Base-by-base conservation (phyloP, 1,284 basidiomycete species). In the Apiotrichum akiyoshidainum region DNA sequence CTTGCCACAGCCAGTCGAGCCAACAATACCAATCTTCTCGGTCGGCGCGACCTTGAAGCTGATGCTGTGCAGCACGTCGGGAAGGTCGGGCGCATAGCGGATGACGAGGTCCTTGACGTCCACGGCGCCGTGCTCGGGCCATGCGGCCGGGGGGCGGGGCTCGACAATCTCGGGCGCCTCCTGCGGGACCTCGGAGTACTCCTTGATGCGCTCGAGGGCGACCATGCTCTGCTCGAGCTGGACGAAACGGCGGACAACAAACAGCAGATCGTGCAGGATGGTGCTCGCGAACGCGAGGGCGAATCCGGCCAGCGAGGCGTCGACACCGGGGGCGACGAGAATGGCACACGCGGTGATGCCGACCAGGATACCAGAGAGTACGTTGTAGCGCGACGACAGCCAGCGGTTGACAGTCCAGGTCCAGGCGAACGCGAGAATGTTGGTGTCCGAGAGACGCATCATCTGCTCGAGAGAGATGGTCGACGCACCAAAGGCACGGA, bases 141-240 rank as follows among this genome's bases (percentile, higher is more conserved):
- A 97, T 34, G 84, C 81, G 3, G 85, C 81, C 3, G 86, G 81
- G 14, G 93, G 92, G n/a, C 92, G 82, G 3, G 90, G 91, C 61
- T 95, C 90, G 40, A 90, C 74, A 67, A 87, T 87, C 73, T 94
- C 91, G 2, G 89, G 82, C 13, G 86, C 83, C 78, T 94, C 91
- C 47, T 83, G 83, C 46, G 81, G 76, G 22, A 96, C 79, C 68
- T 92, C 89, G 2, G 89, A 88, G 75, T 92, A 95, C 68, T 77
- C 74, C 53, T 75, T 75, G 71, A 96, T 84, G 46, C 93, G 87
- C 76, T 97, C 94, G 49, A 97, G 81, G 16, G 90, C 91, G 61
- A 96, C 92, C 90, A 96, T 92, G 21, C 87, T 87, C 75, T 96
- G 91, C 72, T 96, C 92, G 19, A 96, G 80, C 45, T 89, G 86